Conservation (phyloP, 257 asterid species). For the Solanum infundibuliforme region DNA sequence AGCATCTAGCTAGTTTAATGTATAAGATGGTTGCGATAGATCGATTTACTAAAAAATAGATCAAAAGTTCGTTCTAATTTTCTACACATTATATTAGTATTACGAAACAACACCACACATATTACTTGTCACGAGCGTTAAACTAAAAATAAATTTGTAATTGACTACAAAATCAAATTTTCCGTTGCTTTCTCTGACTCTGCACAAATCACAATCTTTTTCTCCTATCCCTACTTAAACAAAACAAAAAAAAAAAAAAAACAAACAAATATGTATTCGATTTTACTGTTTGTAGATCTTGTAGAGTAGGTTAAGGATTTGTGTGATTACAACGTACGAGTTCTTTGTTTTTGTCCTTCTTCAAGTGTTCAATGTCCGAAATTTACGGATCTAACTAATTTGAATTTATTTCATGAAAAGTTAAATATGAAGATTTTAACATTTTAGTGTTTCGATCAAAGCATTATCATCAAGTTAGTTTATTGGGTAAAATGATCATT, state of each 20-base stretch:
- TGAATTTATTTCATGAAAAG: neutral
- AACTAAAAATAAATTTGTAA: neutral
- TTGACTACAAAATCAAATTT: neutral
- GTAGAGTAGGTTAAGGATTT: neutral
- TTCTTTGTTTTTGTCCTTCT: neutral
- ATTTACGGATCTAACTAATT: neutral
- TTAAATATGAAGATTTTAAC: neutral
- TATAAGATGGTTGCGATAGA: neutral
- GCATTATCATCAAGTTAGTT: neutral
- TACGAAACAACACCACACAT: neutral
- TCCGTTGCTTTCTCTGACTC: neutral
- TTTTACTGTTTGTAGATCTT: neutral
- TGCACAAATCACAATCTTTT: neutral
- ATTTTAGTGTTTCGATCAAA: neutral
- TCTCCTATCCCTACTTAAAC: neutral
- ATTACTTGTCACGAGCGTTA: neutral
- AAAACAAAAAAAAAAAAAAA: neutral
- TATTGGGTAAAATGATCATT: neutral
- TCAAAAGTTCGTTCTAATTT: neutral
- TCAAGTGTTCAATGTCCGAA: neutral
- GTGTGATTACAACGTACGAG: neutral
- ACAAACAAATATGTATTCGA: neutral
- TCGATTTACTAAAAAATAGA: neutral
- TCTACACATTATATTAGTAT: accelerated
- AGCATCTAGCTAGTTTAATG: neutral